Evolutionary conservation across 78 protist species (phyloP).

Genomic region (Blattamonas nauphoetae): DNA sequence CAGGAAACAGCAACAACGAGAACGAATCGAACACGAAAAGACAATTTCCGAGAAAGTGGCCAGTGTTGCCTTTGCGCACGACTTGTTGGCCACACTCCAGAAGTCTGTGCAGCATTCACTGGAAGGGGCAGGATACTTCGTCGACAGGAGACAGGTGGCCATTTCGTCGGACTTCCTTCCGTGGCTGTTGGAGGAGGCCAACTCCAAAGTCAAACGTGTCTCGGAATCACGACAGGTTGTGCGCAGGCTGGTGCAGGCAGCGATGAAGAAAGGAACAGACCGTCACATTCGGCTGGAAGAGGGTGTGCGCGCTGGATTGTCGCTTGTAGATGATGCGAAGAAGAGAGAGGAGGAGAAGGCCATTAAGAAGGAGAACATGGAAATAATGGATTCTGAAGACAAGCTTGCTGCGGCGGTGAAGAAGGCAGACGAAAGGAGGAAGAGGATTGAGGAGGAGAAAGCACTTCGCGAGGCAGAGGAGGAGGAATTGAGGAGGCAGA

Average conservation of each 20-base stretch:
- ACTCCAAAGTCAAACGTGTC: background rate
- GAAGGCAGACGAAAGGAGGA: background rate
- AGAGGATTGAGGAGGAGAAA: background rate
- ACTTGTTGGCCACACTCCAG: background rate
- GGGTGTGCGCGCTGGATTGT: background rate
- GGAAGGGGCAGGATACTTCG: background rate
- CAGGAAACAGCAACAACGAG: conserved; percentile 25
- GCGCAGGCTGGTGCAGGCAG: background rate
- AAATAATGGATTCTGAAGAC: background rate
- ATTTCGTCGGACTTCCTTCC: conserved; percentile 50
- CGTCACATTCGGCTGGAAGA: background rate
- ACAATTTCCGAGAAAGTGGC: background rate
- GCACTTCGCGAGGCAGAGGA: background rate
- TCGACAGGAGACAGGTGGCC: conserved; percentile 38
- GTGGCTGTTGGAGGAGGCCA: conserved; percentile 40
- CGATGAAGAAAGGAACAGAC: background rate
- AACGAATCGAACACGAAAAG: conserved; percentile 5
- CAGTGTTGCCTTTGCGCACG: background rate
- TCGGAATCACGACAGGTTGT: background rate
- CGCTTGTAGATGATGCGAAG: background rate
- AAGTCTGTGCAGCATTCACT: background rate
- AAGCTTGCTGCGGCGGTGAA: background rate
- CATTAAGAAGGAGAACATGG: background rate
- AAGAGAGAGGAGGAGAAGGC: background rate
- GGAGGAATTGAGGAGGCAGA: background rate